Base-by-base conservation (phyloP, 176 grass and related monocot genomes). In the Dendrocalamus sinicus region DNA sequence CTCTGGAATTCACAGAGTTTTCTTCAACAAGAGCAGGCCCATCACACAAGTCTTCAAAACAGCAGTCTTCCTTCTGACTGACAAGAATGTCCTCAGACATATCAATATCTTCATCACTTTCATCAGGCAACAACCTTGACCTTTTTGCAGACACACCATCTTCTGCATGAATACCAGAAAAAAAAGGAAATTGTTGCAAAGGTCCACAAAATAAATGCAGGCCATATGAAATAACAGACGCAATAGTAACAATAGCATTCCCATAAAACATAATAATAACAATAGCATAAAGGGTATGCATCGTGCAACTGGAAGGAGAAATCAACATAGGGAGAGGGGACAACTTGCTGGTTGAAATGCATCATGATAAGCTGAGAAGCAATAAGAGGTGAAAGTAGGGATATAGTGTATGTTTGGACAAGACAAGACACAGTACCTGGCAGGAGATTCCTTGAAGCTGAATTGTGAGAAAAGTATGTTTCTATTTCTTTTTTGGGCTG, bases 401-500 rank as follows among this genome's bases (percentile, higher is more conserved):
- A 80, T 64, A 69, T 44, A 67, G 61, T 24, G 64, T 46, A 67
- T n/a, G 44, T 68, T 70, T 67, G 30, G 86, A 77, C 71, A 88
- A 86, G 79, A 81, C 12, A 16, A 87, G 73, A 35, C 28, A 35
- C 78, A 76, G 52, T 85, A 87, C 91, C 89, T 88, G 76, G 76
- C 71, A 86, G 43, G 73, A 84, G 88, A 78, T 80, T 94, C 80
- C 79, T 96, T 82, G 81, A 88, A 86, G 88, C 77, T 22, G 88
- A 89, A 80, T 86, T 92, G 76, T 91, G 90, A 73, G 90, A 74
- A 79, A 91, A 91, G 26, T 89, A 89, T 80, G 88, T 90, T 75
- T 95, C 96, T 59, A 93, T 87, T 88, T 95, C 96, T 67, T 94
- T 95, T 88, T 92, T 99, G 72, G 90, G 93, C 67, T 99, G 96